Evolutionary conservation across 352 stramenopile species (phyloP), one percentile per base, ranked within the genome.

Genomic region (Phytophthora ohioensis): DNA sequence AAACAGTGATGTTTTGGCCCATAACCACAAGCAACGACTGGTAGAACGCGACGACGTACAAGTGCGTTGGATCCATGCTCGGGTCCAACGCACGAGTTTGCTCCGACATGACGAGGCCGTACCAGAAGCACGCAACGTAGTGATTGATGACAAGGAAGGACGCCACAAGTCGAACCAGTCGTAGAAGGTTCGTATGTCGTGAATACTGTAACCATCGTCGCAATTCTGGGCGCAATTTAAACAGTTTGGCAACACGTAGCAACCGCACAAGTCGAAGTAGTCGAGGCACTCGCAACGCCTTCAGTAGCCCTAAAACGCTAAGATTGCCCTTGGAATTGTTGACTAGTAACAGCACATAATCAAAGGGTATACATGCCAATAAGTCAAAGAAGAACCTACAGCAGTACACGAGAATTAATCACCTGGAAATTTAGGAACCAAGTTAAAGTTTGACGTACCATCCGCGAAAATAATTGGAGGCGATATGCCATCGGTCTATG

Each of bases 191-290:
- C 7, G 85, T 84, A 39, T 95, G 86, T 0, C 87, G 85, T 11
- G 87, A 95, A 71, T 95, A 93, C 43, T 92, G 83, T 2, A 95
- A 64, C 85, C 87, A 95, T n/a, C 87, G 76, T 21, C 85, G 85
- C 13, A 93, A 49, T 56, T 95, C 85, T 8, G 87, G 84, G 0
- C 81, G 81, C 27, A 95, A 80, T 57, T 88, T 90, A 46, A 93
- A 81, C 12, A 95, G 64, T 54, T 91, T 90, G n/a, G 90, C 69
- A 5, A 95, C 75, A 0, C 85, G 82, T 1, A 95, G 61, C 7
- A 95, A 47, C 2, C 83, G 85, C 5, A 93, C 80, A 3, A 95
- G 75, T 13, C 87, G 87, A 27, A 95, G 72, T 35, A 95, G 57
- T 27, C 87, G 76, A 15, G 87, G 87, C 1, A 90, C 80, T 0